Percentiles rank a stretch among this genome's conserved stretches.
These are phyloP conservation scores for Ashbya aceris DNA, from an alignment of 1,139 yeast genomes.

Conservation along the genomic window DNA sequence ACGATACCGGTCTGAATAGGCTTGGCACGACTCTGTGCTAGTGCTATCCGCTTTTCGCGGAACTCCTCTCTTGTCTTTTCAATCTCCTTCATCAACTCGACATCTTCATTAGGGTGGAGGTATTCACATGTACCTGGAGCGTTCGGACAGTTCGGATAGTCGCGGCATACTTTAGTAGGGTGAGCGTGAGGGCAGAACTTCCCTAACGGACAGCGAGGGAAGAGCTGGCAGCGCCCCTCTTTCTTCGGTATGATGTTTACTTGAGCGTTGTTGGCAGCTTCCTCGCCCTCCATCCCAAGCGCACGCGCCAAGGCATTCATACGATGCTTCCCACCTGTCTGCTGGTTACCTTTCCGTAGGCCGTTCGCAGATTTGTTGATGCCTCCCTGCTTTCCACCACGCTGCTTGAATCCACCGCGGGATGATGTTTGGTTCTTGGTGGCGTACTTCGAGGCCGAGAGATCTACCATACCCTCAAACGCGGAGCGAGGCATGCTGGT, in stretches of 20 bases:
- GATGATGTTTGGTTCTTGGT: slow-evolving; percentile 9
- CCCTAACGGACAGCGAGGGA: slow-evolving; percentile 63
- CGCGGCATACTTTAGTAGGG: slow-evolving; percentile 67
- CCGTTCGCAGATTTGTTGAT: slow-evolving; percentile 19
- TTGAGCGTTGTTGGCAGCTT: slow-evolving; percentile 1
- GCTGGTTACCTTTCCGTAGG: slow-evolving; percentile 14
- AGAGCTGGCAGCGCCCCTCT: slow-evolving; percentile 63
- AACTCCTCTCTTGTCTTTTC: slow-evolving; percentile 49
- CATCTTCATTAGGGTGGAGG: slow-evolving; percentile 80
- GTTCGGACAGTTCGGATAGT: slow-evolving; percentile 72
- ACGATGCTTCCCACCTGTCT: slow-evolving; percentile 21
- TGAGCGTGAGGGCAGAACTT: slow-evolving; percentile 66
- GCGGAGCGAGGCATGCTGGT: slow-evolving; percentile 20
- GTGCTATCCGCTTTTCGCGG: slow-evolving; percentile 35
- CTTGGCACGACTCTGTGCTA: slow-evolving; percentile 28
- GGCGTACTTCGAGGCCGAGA: slow-evolving; percentile 10
- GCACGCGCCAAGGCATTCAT: slow-evolving; percentile 29
- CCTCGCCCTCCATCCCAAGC: slow-evolving; percentile 22
- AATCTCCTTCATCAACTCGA: slow-evolving; percentile 54
- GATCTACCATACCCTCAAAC: slow-evolving; percentile 19
- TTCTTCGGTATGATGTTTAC: slow-evolving; percentile 31
- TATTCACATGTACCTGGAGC: slow-evolving; percentile 76
- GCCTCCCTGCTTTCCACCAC: slow-evolving; percentile 20
- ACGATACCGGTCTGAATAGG: slow-evolving; percentile 39
- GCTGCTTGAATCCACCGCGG: slow-evolving; percentile 2